A percentile compares a stretch with the other conserved stretches of the same genome.
Conservation (phyloP, 2,329 filamentous ascomycete species). For the Venturia oleaginea region DNA sequence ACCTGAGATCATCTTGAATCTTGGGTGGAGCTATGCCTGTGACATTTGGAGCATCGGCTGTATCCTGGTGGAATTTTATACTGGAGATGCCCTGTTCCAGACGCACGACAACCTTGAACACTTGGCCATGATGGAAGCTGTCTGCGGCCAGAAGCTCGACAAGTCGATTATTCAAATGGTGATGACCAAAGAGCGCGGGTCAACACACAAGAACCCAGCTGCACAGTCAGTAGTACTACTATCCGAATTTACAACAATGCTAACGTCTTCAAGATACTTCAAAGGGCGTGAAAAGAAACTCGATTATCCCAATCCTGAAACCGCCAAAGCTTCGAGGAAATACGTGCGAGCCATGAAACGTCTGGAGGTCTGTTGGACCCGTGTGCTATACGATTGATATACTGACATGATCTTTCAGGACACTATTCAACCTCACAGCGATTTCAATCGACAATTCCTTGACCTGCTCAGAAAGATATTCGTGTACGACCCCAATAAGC, state of each 20-base stretch:
- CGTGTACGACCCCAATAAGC: constrained; percentile 56
- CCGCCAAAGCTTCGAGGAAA: constrained; percentile 53
- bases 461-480: constrained; percentile 55
- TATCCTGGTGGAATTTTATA: constrained; percentile 60
- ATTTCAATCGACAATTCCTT: constrained; percentile 55
- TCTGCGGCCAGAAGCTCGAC: constrained; percentile 49
- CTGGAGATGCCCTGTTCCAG: constrained; percentile 58
- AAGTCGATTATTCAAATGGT: constrained; percentile 46
- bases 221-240: constrained; percentile 40
- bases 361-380: constrained; percentile 39
- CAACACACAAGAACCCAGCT: constrained; percentile 37
- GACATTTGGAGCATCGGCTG: constrained; percentile 64
- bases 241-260: constrained; percentile 14
- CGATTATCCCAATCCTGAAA: constrained; percentile 55
- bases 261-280: constrained; percentile 44
- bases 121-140: constrained; percentile 60
- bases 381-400: not conserved
- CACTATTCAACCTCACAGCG: constrained; percentile 50
- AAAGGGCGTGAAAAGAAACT: constrained; percentile 41
- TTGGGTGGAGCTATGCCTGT: constrained; percentile 60
- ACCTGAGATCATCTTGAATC: constrained; percentile 58
- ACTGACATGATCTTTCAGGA: constrained; percentile 35
- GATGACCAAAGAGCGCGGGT: constrained; percentile 16
- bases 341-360: constrained; percentile 62
- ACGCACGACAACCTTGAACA: constrained; percentile 61